Percentiles rank a stretch among this genome's conserved stretches.
These are phyloP conservation scores for Tylopilus rubrobrunneus DNA, from an alignment of 768 basidiomycete genomes.

Conservation along the genomic window DNA sequence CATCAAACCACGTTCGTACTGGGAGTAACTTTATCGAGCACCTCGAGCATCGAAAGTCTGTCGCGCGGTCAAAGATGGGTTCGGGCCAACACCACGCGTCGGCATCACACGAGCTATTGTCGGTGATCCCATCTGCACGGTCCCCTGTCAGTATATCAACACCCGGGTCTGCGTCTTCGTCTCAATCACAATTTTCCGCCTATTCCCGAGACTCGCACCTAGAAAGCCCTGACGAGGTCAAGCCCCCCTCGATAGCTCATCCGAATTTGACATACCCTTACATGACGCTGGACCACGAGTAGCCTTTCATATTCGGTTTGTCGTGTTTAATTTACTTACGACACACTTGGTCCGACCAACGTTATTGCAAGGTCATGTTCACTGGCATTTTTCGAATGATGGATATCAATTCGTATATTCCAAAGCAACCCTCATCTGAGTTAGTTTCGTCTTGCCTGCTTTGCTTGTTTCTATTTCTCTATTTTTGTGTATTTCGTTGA, in stretches of 20 bases:
- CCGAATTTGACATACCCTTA: constrained; percentile 55
- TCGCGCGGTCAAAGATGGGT: constrained; percentile 18
- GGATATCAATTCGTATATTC: constrained; percentile 6
- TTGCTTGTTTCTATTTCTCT: constrained; percentile 17
- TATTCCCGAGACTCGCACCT: constrained; percentile 21
- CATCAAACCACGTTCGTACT: constrained; percentile 30
- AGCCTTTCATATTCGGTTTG: constrained; percentile 16
- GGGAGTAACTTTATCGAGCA: constrained; percentile 31
- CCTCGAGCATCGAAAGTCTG: constrained; percentile 26
- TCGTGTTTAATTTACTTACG: constrained; percentile 14
- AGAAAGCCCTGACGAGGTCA: constrained; percentile 59
- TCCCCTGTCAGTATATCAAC: constrained; percentile 15
- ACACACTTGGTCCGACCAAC: constrained; percentile 11
- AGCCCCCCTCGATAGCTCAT: constrained; percentile 45
- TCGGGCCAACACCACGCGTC: constrained; percentile 21
- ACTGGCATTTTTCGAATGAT: constrained; percentile 6
- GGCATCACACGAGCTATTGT: constrained; percentile 30
- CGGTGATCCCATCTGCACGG: constrained; percentile 6
- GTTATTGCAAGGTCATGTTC: constrained; percentile 12
- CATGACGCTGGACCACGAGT: constrained; percentile 45
- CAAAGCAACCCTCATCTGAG: constrained; percentile 9
- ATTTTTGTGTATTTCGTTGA: constrained; percentile 16
- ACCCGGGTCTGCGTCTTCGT: constrained; percentile 26
- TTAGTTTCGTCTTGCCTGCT: constrained; percentile 18
- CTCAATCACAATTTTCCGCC: constrained; percentile 23